Conservation (phyloP, 805 yeast species). For the Ogataea degrootiae region DNA sequence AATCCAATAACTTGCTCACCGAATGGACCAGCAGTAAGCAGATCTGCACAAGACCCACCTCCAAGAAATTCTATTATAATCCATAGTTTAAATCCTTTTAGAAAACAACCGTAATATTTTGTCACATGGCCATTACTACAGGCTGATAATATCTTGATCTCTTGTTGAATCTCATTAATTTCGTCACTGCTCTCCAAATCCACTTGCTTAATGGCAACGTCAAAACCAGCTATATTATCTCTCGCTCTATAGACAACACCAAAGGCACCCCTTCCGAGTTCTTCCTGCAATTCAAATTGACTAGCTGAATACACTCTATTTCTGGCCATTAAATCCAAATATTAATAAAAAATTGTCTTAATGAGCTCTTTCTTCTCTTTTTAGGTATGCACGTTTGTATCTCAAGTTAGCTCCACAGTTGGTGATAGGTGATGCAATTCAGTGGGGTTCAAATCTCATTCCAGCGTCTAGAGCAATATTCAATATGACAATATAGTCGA, state of each 20-base stretch:
- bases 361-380: too few relatives aligned
- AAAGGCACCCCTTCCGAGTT: conserved; percentile 75
- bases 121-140: conserved; percentile 64
- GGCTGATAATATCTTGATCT: conserved; percentile 62
- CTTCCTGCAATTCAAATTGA: conserved; percentile 44
- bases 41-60: conserved; percentile 71
- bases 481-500: too few relatives aligned
- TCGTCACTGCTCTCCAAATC: conserved; percentile 72
- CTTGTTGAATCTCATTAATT: conserved; percentile 67
- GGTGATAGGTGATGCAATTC: too few relatives aligned
- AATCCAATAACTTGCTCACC: conserved; percentile 50
- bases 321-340: not conserved
- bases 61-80: conserved; percentile 78
- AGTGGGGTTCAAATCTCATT: too few relatives aligned
- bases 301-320: conserved; percentile 26
- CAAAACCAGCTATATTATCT: conserved; percentile 37
- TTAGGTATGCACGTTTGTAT: too few relatives aligned
- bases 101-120: conserved; percentile 65
- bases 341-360: not conserved
- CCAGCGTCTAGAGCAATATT: too few relatives aligned
- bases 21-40: conserved; percentile 56
- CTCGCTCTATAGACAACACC: conserved; percentile 70
- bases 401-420: too few relatives aligned
- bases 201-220: conserved; percentile 61
- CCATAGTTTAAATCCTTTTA: conserved; percentile 67